Evolutionary conservation across 148 eudicot genomes (phyloP).

Genomic region (Rhododendron molle): DNA sequence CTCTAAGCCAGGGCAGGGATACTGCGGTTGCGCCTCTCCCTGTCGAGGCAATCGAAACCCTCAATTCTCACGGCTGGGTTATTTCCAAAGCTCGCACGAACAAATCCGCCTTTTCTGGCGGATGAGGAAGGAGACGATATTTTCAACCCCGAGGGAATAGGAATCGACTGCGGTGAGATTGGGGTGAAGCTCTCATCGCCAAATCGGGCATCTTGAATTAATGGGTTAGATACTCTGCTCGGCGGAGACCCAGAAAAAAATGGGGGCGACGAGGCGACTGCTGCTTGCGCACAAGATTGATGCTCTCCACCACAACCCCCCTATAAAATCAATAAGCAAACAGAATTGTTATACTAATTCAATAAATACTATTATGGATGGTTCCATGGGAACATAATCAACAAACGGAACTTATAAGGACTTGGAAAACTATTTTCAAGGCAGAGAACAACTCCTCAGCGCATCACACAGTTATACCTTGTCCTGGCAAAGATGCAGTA

Average conservation of each 20-base stretch:
- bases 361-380: background rate
- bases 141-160: conserved; percentile 38
- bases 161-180: conserved; percentile 44
- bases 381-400: background rate
- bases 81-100: conserved; percentile 70
- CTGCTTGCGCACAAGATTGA: conserved; percentile 49
- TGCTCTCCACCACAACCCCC: conserved; percentile 66
- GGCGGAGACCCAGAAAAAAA: conserved; percentile 99
- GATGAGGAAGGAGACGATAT: conserved; percentile 54
- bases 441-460: background rate
- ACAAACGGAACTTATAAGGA: background rate
- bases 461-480: background rate
- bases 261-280: conserved; percentile 88
- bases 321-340: conserved; percentile 22
- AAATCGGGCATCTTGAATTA: conserved; percentile 90
- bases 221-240: conserved; percentile 96
- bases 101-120: conserved; percentile 58
- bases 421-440: background rate
- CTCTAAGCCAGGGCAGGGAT: conserved; percentile 79
- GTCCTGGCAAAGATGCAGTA: background rate
- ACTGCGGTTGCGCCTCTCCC: conserved; percentile 87
- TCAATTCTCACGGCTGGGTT: conserved; percentile 86
- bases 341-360: background rate
- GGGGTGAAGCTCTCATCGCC: conserved; percentile 60
- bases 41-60: conserved; percentile 92